Base-by-base conservation (phyloP, 192 early-diverging fungal genomes). In the Podila verticillata region DNA sequence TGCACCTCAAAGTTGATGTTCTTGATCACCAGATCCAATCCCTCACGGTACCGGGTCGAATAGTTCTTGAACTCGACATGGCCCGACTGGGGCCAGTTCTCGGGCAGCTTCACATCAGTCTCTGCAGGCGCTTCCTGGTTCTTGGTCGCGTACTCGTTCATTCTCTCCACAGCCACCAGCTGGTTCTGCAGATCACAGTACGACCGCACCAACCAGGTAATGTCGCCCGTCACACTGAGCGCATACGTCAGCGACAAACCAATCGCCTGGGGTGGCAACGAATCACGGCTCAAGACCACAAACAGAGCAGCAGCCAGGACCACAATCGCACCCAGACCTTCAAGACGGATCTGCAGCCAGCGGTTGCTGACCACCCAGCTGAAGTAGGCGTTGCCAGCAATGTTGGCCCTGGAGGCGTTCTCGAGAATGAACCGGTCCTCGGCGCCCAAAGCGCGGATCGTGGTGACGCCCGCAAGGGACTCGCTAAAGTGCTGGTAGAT, bases 121-220 rank as follows among this genome's bases (percentile, higher is more conserved):
- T 98, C 94, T 12, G 87, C 83, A 3, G 88, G 88, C 22, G 96
- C 83, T 15, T 96, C 92, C 63, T 89, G 85, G 66, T 95, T 96
- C 83, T 95, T 92, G 57, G 87, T 84, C 47, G 91, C 82, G 5
- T 92, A 88, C 82, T 96, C 95, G 44, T 88, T 75, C 31, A 96
- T 83, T 10, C 96, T 90, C 82, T 95, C 94, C 12, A 94, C 92
- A 12, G 92, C 89, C 5, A 91, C 89, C 65, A 93, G 82, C 30
- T 88, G 86, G 84, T 58, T 90, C 78, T 95, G 95, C 54, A 97
- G 91, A 73, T 97, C 95, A 66, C 94, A 94, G 63, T 89, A 93
- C 47, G 92, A 90, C 9, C 95, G 88, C 20, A 97, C 91, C 74
- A 93, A 88, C 96, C 93, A 96, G 65, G 92, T 93, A 34, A 97